phyloP scores from a whole-genome alignment of 2,329 filamentous ascomycete genomes.

The Penicillium crustosum region DNA sequence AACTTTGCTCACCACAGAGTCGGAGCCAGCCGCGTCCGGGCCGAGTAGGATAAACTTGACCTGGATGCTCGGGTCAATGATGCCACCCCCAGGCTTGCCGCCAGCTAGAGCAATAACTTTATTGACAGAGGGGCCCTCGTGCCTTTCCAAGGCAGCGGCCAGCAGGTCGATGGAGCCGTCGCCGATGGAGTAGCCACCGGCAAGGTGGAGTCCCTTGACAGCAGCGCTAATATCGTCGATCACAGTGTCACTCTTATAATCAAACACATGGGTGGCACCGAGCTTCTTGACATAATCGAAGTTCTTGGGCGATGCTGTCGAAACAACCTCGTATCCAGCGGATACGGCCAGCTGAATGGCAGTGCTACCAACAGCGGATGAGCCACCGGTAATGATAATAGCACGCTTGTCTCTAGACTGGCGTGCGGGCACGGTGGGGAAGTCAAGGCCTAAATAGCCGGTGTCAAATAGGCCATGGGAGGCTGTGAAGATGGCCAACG shows the following conservation, averaged over 20 bases:
- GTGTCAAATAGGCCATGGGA: slow-evolving; percentile 32
- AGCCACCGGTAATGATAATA: slow-evolving; percentile 55
- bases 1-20: neutral
- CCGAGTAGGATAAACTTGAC: neutral
- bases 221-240: slow-evolving; percentile 13
- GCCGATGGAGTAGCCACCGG: neutral
- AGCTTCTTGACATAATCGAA: slow-evolving; percentile 46
- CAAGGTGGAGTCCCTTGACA: slow-evolving; percentile 11
- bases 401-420: slow-evolving; percentile 16
- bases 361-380: slow-evolving; percentile 47
- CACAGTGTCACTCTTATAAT: slow-evolving; percentile 39
- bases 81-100: neutral
- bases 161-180: neutral
- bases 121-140: neutral
- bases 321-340: slow-evolving; percentile 43
- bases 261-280: slow-evolving; percentile 47
- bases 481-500: slow-evolving; percentile 36
- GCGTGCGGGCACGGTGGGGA: slow-evolving; percentile 13
- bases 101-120: neutral
- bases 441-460: slow-evolving; percentile 13
- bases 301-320: slow-evolving; percentile 44
- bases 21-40: neutral
- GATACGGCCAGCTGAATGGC: slow-evolving; percentile 48
- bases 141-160: neutral
- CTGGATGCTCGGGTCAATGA: neutral